phyloP scores from a whole-genome alignment of 805 yeast species.

The Cyberlindnera petersonii region DNA sequence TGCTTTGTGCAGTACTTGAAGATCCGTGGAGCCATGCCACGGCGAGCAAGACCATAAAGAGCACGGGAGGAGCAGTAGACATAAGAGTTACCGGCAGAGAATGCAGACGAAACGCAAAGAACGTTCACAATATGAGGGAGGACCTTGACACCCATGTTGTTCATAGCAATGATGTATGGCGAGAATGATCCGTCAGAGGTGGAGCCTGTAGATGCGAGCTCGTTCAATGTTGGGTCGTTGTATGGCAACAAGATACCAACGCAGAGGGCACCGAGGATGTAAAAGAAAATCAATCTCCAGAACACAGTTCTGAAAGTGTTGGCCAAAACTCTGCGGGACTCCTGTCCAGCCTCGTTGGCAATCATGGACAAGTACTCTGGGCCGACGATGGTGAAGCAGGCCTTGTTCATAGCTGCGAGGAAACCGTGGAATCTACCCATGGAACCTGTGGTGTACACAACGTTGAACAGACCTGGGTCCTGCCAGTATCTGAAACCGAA shows the following conservation, averaged over 20 bases:
- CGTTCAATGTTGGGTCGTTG: constrained; percentile 48
- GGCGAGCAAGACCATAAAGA: constrained; percentile 48
- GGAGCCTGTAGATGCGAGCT: constrained; percentile 57
- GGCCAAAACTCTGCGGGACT: constrained; percentile 68
- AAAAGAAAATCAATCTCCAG: constrained; percentile 55
- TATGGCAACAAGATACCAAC: constrained; percentile 64
- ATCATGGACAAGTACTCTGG: constrained; percentile 82
- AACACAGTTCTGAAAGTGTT: constrained; percentile 71
- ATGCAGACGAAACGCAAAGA: constrained; percentile 49
- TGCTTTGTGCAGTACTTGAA: constrained; percentile 55
- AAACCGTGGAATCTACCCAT: constrained; percentile 71
- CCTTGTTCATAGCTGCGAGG: constrained; percentile 62
- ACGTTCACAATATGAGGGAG: constrained; percentile 51
- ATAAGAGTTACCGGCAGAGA: constrained; percentile 55
- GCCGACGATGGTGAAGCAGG: constrained; percentile 75
- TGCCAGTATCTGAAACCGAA: constrained; percentile 57
- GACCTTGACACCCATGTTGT: constrained; percentile 47
- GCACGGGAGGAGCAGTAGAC: constrained; percentile 60
- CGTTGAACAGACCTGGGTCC: constrained; percentile 50
- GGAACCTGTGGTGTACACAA: constrained; percentile 48
- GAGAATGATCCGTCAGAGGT: constrained; percentile 52
- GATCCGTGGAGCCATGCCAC: constrained; percentile 56
- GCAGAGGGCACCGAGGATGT: constrained; percentile 59
- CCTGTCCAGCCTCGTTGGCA: constrained; percentile 73
- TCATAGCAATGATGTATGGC: constrained; percentile 56